Base-by-base conservation (phyloP, 768 basidiomycete species). In the Psilocybe cyanescens region DNA sequence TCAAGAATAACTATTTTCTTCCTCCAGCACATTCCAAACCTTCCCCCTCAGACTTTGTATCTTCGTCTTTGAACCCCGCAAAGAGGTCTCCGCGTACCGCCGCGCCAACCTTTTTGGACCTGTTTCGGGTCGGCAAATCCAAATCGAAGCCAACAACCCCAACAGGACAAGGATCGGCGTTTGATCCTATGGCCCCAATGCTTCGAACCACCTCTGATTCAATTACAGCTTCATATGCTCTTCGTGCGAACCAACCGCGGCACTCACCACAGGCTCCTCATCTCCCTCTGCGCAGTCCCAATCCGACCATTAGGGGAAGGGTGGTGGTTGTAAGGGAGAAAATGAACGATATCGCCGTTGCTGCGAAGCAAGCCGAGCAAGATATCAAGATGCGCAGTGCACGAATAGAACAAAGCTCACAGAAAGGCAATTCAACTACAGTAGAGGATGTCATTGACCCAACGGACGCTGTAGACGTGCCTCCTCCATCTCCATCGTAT, bases 1-100 rank as follows among this genome's bases (percentile, higher is more conserved):
- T 95, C 57, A 91, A 89, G 72, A 95, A 95, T 74, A 94, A 82
- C 69, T 95, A 95, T 71, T 95, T 92, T 70, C 86, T 95, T 39
- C 93, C 93, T 3, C 94, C 93, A 8, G 92, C 93, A 0, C 93
- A 95, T 68, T 82, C 87, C 45, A 95, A 95, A 69, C 93, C 93
- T 1, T 85, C 84, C 8, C 83, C 87, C 2, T 80, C 88, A 29
- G 86, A 90, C 55, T 84, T 93, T 61, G 81, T 84, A 16, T 72
- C 74, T 0, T 51, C 79, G 1, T 71, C 70, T 45, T 69, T 70
- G 9, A 71, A 75, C 35, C 61, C 77, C 31, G 76, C 80, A 60
- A 90, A 86, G 72, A 80, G 79, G 51, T 68, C 78, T 1, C 65
- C 75, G 3, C 71, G 84, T 72, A 65, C 77, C 3, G 68, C 79